phyloP scores from a whole-genome alignment of 2,329 filamentous ascomycete genomes.

The Talaromyces funiculosus region DNA sequence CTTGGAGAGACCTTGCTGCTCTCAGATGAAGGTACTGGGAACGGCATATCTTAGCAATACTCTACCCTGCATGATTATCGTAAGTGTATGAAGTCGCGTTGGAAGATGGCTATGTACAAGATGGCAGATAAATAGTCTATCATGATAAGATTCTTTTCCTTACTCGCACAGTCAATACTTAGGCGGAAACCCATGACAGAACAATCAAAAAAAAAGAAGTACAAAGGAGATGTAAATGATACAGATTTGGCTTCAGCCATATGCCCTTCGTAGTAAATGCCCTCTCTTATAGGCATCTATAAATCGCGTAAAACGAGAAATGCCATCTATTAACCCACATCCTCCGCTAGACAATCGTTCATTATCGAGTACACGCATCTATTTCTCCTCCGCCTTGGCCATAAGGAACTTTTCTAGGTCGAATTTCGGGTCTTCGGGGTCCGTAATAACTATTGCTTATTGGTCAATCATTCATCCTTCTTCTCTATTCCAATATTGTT shows the following conservation, averaged over 20 bases:
- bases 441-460: constrained; percentile 55
- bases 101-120: constrained; percentile 37
- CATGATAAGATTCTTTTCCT: constrained; percentile 36
- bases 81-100: constrained; percentile 32
- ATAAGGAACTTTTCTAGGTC: constrained; percentile 82
- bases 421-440: constrained; percentile 83
- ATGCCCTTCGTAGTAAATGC: constrained; percentile 20
- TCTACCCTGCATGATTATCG: constrained; percentile 33
- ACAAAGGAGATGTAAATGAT: constrained; percentile 32
- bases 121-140: constrained; percentile 26
- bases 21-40: neutral
- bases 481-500: neutral
- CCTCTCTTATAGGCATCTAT: constrained; percentile 7
- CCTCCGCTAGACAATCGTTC: constrained; percentile 18
- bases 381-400: constrained; percentile 49
- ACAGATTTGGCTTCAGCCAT: constrained; percentile 33
- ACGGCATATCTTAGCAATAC: neutral
- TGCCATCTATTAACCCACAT: constrained; percentile 25
- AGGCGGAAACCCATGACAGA: constrained; percentile 17
- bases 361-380: constrained; percentile 16
- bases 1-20: neutral
- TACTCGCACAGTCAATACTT: constrained; percentile 28
- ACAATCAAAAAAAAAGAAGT: constrained; percentile 32
- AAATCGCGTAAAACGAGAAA: constrained; percentile 6
- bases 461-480: constrained; percentile 12